Percentiles rank a stretch among this genome's conserved stretches.
phyloP scores from a whole-genome alignment of 371 early-diverging fungal genomes.

The Syncephalastrum racemosum region DNA sequence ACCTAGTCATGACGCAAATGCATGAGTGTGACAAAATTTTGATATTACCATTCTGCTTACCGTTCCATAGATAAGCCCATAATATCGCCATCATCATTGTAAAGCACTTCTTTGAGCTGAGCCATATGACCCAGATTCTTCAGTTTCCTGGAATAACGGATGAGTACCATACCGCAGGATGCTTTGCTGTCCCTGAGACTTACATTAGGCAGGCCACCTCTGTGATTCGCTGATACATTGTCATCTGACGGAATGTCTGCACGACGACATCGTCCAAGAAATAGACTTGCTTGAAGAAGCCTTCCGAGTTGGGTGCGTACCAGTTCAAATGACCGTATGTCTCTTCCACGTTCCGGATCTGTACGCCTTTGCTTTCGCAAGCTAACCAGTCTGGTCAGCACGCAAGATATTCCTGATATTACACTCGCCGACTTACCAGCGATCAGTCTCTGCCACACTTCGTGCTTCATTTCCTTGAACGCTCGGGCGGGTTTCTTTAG shows the following conservation, averaged over 20 bases:
- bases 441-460: slow-evolving; percentile 39
- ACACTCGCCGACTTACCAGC: slow-evolving; percentile 21
- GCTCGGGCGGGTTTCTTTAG: no score
- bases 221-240: slow-evolving; percentile 53
- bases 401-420: not conserved
- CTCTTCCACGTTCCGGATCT: slow-evolving; percentile 29
- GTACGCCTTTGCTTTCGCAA: slow-evolving; percentile 35
- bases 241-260: slow-evolving; percentile 52
- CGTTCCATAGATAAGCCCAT: slow-evolving; percentile 49
- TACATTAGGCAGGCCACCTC: slow-evolving; percentile 55
- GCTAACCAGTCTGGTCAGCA: slow-evolving; percentile 14
- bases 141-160: slow-evolving; percentile 35
- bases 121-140: slow-evolving; percentile 47
- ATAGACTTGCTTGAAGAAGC: slow-evolving; percentile 52
- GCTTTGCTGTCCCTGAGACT: slow-evolving; percentile 8
- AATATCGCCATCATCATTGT: slow-evolving; percentile 47
- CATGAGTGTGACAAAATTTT: not conserved
- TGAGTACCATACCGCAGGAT: not conserved
- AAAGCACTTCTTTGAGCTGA: slow-evolving; percentile 44
- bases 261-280: slow-evolving; percentile 46
- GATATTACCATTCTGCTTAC: slow-evolving; percentile 13
- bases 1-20: slow-evolving; percentile 18
- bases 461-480: slow-evolving; percentile 6
- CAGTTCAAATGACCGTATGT: slow-evolving; percentile 39
- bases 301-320: slow-evolving; percentile 48